phyloP scores from a whole-genome alignment of 73 alveolate genomes.

The Effrenium voratum region DNA sequence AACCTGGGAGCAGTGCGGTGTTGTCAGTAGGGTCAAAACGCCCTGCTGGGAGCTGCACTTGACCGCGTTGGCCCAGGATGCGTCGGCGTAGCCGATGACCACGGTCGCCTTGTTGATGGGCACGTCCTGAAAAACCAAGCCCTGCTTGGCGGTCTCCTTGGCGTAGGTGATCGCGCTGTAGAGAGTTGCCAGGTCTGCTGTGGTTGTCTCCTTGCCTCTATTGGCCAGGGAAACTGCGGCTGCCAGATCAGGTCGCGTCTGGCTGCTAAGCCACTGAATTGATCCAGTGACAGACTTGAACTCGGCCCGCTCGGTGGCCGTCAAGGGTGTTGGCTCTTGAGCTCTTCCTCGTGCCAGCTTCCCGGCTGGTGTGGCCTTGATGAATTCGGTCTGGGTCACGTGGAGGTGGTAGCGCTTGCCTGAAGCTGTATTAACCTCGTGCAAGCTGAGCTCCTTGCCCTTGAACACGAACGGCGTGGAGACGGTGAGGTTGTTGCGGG shows the following conservation, averaged over 20 bases:
- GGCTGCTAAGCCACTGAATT: background rate
- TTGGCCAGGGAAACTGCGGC: background rate
- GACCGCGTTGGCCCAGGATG: conserved; percentile 28
- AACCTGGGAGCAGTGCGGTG: background rate
- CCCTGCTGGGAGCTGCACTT: conserved; percentile 1
- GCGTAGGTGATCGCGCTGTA: background rate
- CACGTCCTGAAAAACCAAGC: conserved; percentile 23
- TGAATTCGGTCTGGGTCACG: conserved; percentile 15
- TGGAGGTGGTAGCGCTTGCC: background rate
- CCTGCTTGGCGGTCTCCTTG: background rate
- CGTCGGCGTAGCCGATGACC: conserved; percentile 18
- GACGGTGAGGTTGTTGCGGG: background rate
- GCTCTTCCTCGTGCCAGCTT: background rate
- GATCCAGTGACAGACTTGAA: background rate
- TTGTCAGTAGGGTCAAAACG: background rate
- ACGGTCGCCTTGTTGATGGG: conserved; percentile 2
- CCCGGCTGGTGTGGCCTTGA: background rate
- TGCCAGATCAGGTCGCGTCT: background rate
- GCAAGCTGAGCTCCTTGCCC: conserved; percentile 19
- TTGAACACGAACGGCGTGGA: background rate
- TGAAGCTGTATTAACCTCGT: background rate
- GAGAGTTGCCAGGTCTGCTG: background rate
- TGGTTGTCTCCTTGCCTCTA: background rate
- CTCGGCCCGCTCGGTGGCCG: background rate
- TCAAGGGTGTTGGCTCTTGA: background rate